Evolutionary conservation across 164 flowering plant species (phyloP), one percentile per base, ranked within the genome.

Genomic region (Malania oleifera): DNA sequence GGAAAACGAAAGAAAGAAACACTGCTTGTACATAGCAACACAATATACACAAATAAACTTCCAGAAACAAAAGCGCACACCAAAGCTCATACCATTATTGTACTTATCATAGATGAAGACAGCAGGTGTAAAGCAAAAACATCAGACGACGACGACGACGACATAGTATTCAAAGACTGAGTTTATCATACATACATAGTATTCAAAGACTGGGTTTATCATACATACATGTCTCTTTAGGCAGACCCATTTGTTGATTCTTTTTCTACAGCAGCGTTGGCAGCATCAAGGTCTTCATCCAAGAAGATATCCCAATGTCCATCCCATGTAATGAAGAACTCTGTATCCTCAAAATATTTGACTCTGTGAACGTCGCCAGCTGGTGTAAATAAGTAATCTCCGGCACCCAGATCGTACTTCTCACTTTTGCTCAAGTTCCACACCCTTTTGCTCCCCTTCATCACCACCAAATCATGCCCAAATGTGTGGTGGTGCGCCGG

Each of bases 291-390:
- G 69, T 89, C 96, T 62, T 92, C 98, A 69, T 92, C 96, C 56
- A 89, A 57, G 68, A 82, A 73, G 51, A 92, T 81, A 62, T 92
- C 96, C 95, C 98, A 89, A 1, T 78, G 59, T 12, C 96, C 98
- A 70, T 92, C 98, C 98, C 98, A 89, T 66, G 80, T 81, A 53
- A 92, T 85, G 66, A 92, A 92, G 55, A 89, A 92, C 80, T 92
- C 98, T 0, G 96, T 87, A 54, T 89, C 98, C 53, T 85, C 95
- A 43, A 70, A 65, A 59, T 89, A 92, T 78, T 81, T 81, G 59
- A 92, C 98, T 41, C 96, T 62, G 57, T 87, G 98, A 59, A 89
- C 86, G 73, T 92, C 98, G 11, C 85, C 83, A 0, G 86, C 88
- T 2, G 96, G 93, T 0, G 96, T 92, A 56, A 82, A 89, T 74